These are phyloP conservation scores for Sporisorium sorghi DNA, from an alignment of 1,284 basidiomycete species.

Conservation along the genomic window DNA sequence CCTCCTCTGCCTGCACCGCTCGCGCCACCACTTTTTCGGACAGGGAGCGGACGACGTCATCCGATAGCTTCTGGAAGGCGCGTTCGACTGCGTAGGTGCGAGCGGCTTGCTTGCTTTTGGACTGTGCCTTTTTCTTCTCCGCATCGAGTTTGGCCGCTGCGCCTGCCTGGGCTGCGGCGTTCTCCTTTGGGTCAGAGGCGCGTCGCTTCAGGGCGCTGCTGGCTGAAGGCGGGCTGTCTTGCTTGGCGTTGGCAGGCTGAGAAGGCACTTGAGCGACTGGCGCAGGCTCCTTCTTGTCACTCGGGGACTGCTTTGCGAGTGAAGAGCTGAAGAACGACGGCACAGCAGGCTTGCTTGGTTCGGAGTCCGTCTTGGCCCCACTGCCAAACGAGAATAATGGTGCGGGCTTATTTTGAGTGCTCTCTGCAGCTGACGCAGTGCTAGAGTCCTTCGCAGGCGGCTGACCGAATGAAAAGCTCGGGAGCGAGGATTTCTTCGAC, in stretches of 20 bases:
- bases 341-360: slow-evolving; percentile 13
- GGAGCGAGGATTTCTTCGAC: slow-evolving; percentile 8
- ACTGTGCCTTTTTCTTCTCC: slow-evolving; percentile 17
- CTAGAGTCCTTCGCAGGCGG: slow-evolving; percentile 1
- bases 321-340: slow-evolving; percentile 34
- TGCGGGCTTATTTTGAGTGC: not conserved
- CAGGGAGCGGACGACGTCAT: slow-evolving; percentile 16
- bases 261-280: not conserved
- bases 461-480: slow-evolving; percentile 35
- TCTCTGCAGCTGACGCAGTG: not conserved
- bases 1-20: slow-evolving; percentile 22
- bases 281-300: not conserved
- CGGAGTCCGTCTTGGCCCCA: slow-evolving; percentile 1
- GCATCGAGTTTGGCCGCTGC: slow-evolving; percentile 22
- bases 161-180: slow-evolving; percentile 20
- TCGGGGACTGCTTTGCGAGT: slow-evolving; percentile 1
- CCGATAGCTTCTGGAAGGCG: slow-evolving; percentile 21
- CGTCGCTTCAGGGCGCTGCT: slow-evolving; percentile 18
- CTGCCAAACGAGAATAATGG: slow-evolving; percentile 28
- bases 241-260: slow-evolving; percentile 1
- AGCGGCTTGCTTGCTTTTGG: slow-evolving; percentile 21
- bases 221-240: not conserved
- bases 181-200: slow-evolving; percentile 17
- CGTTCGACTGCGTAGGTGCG: slow-evolving; percentile 21
- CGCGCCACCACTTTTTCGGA: slow-evolving; percentile 18